Evolutionary conservation across 495 filamentous ascomycete species (phyloP).

Genomic region (Antarctomyces pellizariae): DNA sequence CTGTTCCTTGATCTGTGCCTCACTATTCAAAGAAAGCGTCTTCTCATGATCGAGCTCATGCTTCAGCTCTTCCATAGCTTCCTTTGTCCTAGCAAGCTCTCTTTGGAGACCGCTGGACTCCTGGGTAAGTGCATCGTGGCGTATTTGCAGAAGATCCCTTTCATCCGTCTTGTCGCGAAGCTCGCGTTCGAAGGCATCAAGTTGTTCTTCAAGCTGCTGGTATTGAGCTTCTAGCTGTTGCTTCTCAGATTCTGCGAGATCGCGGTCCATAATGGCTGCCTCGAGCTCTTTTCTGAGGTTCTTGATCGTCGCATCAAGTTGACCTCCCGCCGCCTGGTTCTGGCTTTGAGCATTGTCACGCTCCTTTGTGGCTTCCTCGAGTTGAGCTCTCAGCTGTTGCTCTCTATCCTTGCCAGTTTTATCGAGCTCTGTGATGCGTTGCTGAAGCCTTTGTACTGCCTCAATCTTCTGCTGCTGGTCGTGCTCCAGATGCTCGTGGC

Average conservation of each 20-base stretch:
- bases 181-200: constrained; percentile 30
- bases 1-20: constrained; percentile 28
- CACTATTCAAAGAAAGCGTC: constrained; percentile 30
- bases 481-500: constrained; percentile 5
- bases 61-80: constrained; percentile 31
- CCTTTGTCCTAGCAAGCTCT: constrained; percentile 32
- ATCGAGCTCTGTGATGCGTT: constrained; percentile 15
- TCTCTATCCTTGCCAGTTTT: constrained; percentile 19
- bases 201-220: constrained; percentile 19
- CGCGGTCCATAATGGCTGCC: too few relatives aligned
- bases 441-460: constrained; percentile 7
- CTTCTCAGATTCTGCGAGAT: too few relatives aligned
- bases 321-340: too few relatives aligned
- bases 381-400: constrained; percentile 20
- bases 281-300: too few relatives aligned
- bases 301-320: too few relatives aligned
- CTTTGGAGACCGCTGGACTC: constrained; percentile 44
- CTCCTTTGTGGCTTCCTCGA: constrained; percentile 18
- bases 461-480: constrained; percentile 6
- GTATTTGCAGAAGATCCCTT: constrained; percentile 44
- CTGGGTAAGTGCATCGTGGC: constrained; percentile 41
- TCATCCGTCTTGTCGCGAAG: constrained; percentile 27
- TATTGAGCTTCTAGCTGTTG: too few relatives aligned
- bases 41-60: constrained; percentile 32
- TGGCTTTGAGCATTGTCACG: constrained; percentile 15